These are phyloP conservation scores for Fraxinus nigra DNA, from an alignment of 305 asterid genomes.

Conservation along the genomic window DNA sequence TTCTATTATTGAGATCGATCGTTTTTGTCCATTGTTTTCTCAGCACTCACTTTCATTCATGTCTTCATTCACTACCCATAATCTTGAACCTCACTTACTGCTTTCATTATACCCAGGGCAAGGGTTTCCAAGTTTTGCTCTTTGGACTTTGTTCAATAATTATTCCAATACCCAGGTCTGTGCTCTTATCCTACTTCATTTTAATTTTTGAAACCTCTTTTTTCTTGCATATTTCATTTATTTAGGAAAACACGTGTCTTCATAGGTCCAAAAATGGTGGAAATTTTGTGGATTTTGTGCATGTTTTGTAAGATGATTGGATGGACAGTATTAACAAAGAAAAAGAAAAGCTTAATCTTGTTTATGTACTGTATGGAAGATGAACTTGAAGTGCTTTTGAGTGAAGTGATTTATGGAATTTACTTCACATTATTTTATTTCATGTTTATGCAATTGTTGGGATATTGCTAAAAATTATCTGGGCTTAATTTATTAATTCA, in stretches of 20 bases:
- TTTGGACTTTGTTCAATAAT: neutral
- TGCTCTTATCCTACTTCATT: constrained; percentile 24
- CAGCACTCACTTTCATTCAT: neutral
- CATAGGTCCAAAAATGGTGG: constrained; percentile 6
- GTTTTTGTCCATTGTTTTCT: neutral
- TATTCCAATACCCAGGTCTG: constrained; percentile 15
- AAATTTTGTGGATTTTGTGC: neutral
- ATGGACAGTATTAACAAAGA: neutral
- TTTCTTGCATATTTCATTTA: neutral
- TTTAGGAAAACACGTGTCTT: constrained; percentile 14
- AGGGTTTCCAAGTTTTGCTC: neutral
- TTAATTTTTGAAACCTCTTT: neutral
- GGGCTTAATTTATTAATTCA: neutral
- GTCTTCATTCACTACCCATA: neutral
- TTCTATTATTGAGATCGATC: constrained; percentile 27
- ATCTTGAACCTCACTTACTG: neutral
- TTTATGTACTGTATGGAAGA: neutral
- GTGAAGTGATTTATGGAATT: neutral
- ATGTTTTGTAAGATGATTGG: neutral
- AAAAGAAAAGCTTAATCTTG: neutral
- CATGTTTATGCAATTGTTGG: neutral
- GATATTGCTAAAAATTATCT: neutral
- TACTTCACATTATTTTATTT: neutral
- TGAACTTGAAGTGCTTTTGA: neutral
- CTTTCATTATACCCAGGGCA: neutral